phyloP scores from a whole-genome alignment of 1,284 basidiomycete genomes.

The Ceratobasidium sp. region DNA sequence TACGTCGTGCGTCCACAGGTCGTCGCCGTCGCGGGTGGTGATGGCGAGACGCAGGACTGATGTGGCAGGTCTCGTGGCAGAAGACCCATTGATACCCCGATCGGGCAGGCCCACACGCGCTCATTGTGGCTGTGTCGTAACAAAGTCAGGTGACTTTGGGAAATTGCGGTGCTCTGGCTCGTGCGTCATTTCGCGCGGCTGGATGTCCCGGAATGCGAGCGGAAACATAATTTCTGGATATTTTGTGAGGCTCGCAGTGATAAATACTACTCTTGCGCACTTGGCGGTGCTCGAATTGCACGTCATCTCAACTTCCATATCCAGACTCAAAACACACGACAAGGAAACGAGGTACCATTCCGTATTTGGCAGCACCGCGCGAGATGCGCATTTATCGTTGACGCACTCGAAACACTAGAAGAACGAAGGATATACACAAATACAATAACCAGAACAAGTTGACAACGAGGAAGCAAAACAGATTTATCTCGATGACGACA shows the following conservation, averaged over 20 bases:
- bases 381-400: no score
- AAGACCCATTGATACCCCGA: slow-evolving; percentile 17
- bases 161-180: neutral
- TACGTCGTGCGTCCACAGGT: neutral
- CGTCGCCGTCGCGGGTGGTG: slow-evolving; percentile 31
- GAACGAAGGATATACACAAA: no score
- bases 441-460: no score
- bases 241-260: neutral
- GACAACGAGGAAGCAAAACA: no score
- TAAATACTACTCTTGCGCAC: neutral
- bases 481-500: no score
- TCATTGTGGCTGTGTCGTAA: slow-evolving; percentile 14
- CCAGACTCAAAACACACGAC: slow-evolving; percentile 1
- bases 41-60: slow-evolving; percentile 28
- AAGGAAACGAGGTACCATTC: neutral
- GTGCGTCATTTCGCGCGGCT: neutral
- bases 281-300: neutral
- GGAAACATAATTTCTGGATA: neutral
- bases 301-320: slow-evolving; percentile 17
- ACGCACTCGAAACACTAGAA: no score
- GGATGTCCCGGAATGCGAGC: neutral
- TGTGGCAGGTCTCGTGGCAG: slow-evolving; percentile 14
- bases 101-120: slow-evolving; percentile 15
- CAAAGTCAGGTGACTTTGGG: slow-evolving; percentile 24
- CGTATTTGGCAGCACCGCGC: neutral